These are phyloP conservation scores for Eucalyptus erythrocorys DNA, from an alignment of 345 rosid species.

Conservation along the genomic window DNA sequence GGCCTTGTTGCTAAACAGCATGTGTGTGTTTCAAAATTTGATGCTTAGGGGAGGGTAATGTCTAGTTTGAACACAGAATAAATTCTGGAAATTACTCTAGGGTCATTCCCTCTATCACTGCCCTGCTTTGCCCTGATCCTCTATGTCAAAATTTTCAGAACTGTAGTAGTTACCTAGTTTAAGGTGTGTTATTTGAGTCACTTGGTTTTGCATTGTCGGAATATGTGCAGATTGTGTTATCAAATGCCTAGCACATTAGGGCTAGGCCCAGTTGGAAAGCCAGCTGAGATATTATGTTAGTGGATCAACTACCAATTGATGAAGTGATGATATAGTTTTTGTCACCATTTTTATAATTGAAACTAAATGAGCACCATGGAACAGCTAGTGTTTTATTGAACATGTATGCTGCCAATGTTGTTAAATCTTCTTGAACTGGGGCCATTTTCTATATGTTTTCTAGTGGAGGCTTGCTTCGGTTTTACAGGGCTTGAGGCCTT, in stretches of 20 bases:
- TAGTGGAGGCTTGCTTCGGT: background rate
- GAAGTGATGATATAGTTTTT: background rate
- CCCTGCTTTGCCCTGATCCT: background rate
- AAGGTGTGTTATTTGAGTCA: background rate
- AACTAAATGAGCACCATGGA: background rate
- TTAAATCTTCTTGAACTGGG: background rate
- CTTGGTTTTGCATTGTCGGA: background rate
- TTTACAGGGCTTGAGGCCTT: background rate
- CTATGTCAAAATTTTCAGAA: background rate
- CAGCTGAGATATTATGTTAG: background rate
- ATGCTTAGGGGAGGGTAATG: background rate
- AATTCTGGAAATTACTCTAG: background rate
- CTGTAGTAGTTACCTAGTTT: background rate
- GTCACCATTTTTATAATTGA: background rate
- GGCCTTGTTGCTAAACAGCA: background rate
- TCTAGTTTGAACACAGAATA: background rate
- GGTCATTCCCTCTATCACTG: background rate
- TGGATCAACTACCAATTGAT: background rate
- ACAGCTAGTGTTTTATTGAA: background rate
- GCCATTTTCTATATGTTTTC: background rate
- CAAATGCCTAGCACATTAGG: background rate
- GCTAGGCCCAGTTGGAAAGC: background rate
- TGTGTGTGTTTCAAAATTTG: background rate
- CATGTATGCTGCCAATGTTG: background rate
- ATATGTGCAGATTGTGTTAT: background rate